Conservation (phyloP, 2,329 filamentous ascomycete genomes). For the Sporothrix pallida region DNA sequence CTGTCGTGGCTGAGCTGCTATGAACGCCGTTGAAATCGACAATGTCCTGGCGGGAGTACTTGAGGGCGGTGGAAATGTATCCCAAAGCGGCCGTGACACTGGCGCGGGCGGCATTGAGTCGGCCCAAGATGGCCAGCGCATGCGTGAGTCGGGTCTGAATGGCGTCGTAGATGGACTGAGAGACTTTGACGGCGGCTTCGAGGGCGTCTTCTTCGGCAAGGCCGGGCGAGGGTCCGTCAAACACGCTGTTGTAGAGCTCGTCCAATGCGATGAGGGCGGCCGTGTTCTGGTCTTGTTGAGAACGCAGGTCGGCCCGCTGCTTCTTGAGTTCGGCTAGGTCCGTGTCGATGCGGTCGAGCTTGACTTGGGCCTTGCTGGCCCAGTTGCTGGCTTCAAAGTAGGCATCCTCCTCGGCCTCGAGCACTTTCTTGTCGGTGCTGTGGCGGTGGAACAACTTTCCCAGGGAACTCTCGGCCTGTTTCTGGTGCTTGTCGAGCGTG, state of each 20-base stretch:
- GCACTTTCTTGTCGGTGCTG: neutral
- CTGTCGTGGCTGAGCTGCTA: neutral
- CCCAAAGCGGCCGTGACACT: neutral
- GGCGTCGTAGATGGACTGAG: slow-evolving; percentile 22
- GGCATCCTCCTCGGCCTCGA: slow-evolving; percentile 3
- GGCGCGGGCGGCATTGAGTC: slow-evolving; percentile 11
- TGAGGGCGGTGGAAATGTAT: neutral
- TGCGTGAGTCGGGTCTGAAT: slow-evolving; percentile 20
- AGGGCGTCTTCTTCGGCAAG: neutral
- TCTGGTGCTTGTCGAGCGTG: slow-evolving; percentile 22
- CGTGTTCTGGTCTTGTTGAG: slow-evolving; percentile 4
- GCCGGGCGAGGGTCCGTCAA: slow-evolving; percentile 13
- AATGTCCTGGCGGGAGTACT: slow-evolving; percentile 8
- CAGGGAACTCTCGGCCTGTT: neutral
- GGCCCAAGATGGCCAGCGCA: slow-evolving; percentile 7
- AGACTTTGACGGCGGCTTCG: neutral
- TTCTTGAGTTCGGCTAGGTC: neutral
- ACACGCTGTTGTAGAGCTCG: neutral
- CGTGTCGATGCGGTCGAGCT: slow-evolving; percentile 1
- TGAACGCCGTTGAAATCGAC: neutral
- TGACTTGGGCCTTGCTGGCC: slow-evolving; percentile 4
- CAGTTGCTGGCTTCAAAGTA: neutral
- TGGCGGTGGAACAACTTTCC: neutral
- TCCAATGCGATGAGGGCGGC: neutral
- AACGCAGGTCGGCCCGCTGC: neutral